phyloP scores from a whole-genome alignment of 495 filamentous ascomycete genomes.

The Stereocaulon alpinum region DNA sequence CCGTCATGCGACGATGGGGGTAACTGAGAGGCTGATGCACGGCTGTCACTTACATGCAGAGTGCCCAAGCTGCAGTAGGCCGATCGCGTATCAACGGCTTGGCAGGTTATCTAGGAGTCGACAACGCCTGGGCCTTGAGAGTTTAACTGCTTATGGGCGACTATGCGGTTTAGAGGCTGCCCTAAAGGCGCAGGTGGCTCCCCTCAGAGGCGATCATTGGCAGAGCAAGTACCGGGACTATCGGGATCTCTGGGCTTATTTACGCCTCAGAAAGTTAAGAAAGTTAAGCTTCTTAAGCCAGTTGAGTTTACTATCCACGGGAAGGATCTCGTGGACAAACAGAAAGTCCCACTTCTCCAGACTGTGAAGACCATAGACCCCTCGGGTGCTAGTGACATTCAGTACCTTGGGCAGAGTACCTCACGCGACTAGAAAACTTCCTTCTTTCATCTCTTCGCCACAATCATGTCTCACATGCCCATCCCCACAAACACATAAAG shows the following conservation, averaged over 20 bases:
- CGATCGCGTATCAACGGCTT: background rate
- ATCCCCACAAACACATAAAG: background rate
- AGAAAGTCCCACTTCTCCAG: background rate
- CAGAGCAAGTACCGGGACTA: background rate
- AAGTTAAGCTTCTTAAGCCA: slow-evolving; percentile 1
- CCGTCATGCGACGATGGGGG: background rate
- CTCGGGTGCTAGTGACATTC: background rate
- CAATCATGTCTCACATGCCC: background rate
- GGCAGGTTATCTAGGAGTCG: background rate
- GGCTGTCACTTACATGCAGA: background rate
- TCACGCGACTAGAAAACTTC: slow-evolving; percentile 14
- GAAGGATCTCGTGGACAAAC: slow-evolving; percentile 11
- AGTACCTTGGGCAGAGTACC: background rate
- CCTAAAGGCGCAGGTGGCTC: background rate
- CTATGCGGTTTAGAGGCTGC: background rate
- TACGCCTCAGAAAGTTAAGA: slow-evolving; percentile 4
- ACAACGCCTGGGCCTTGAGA: background rate
- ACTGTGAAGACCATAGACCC: background rate
- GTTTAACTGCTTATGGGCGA: slow-evolving; percentile 8
- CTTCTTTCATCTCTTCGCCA: background rate
- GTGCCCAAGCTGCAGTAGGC: background rate
- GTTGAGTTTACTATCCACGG: background rate
- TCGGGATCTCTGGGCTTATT: background rate
- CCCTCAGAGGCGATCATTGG: background rate
- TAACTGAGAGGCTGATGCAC: slow-evolving; percentile 2